A percentile compares a stretch with the other conserved stretches of the same genome.
Conservation (phyloP, 805 yeast genomes). For the Sugiyamaella lignohabitans region DNA sequence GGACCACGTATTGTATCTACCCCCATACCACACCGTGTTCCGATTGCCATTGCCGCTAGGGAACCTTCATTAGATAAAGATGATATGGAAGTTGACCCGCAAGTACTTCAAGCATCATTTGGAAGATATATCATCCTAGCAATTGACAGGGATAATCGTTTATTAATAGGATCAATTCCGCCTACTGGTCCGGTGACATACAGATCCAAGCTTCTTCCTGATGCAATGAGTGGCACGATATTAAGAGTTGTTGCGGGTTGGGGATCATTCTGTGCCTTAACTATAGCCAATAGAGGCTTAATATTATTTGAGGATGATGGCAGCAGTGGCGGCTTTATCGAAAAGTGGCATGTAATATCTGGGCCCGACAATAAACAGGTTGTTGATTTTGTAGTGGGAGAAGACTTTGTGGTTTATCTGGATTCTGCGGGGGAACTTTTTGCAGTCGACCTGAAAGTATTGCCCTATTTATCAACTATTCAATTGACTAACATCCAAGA, state of each 20-base stretch:
- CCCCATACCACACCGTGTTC: no score
- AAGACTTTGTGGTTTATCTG: conserved; percentile 46
- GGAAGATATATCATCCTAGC: not conserved
- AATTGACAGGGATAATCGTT: no score
- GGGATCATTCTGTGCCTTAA: not conserved
- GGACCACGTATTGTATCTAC: not conserved
- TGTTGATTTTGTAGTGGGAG: conserved; percentile 51
- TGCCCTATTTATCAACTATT: not conserved
- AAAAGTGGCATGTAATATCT: not conserved
- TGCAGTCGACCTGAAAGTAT: conserved; percentile 26
- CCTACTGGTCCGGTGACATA: not conserved
- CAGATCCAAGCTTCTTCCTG: not conserved
- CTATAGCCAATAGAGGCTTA: not conserved
- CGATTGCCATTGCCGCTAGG: no score
- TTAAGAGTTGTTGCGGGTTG: not conserved
- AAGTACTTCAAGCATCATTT: not conserved
- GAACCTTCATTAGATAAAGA: no score
- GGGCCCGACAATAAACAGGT: conserved; percentile 21
- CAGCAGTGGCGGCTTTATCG: not conserved
- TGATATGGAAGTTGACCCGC: not conserved
- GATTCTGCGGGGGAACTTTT: conserved; percentile 39
- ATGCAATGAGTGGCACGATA: not conserved
- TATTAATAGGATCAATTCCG: not conserved
- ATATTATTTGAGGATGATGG: not conserved
- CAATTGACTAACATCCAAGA: conserved; percentile 18